Conservation (phyloP, 2,329 filamentous ascomycete species). For the Colletotrichum spaethianum region DNA sequence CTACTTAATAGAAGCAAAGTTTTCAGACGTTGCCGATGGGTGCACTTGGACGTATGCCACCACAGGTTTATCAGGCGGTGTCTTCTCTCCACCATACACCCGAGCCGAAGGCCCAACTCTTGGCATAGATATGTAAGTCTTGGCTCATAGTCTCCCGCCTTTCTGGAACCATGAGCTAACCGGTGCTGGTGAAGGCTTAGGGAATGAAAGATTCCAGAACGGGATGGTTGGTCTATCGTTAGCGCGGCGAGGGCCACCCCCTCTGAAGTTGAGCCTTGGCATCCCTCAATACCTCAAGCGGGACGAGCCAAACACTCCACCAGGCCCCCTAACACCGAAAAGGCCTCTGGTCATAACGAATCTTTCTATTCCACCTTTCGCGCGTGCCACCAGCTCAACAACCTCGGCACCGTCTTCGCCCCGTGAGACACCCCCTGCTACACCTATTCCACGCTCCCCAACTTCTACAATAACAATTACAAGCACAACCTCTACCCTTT, state of each 20-base stretch:
- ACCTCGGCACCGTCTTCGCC: background rate
- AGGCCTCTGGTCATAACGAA: background rate
- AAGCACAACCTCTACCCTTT: no score
- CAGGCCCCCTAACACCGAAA: constrained; percentile 10
- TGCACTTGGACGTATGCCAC: background rate
- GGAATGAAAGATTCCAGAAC: background rate
- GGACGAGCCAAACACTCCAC: background rate
- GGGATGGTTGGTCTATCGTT: background rate
- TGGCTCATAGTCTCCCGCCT: background rate
- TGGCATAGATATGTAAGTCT: background rate
- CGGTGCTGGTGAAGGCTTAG: no score
- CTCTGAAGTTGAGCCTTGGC: constrained; percentile 6
- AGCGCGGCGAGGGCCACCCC: background rate
- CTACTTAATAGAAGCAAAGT: background rate
- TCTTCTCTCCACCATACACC: background rate
- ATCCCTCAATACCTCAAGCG: background rate
- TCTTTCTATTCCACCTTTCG: background rate
- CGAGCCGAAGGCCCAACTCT: no score
- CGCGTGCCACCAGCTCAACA: background rate
- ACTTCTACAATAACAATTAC: background rate
- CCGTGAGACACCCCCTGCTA: background rate
- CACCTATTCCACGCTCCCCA: background rate
- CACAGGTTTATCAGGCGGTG: background rate
- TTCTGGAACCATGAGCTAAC: background rate
- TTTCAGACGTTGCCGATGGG: background rate